A percentile compares a stretch with the other conserved stretches of the same genome.
Conservation (phyloP, 2,329 filamentous ascomycete genomes). For the Colletotrichum theobromicola region DNA sequence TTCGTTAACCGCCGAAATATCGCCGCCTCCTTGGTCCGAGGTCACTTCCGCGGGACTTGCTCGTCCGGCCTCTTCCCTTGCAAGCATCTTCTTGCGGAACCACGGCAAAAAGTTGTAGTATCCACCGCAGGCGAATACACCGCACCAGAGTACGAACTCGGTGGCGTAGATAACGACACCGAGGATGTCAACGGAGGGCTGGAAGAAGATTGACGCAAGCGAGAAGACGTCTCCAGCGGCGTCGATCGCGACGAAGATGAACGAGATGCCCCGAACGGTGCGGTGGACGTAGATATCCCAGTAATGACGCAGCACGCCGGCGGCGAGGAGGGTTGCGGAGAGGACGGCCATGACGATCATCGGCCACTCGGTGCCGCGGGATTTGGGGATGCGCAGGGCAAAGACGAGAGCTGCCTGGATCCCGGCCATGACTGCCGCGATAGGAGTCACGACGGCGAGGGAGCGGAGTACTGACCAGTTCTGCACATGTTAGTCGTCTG, state of each 20-base stretch:
- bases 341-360: slow-evolving; percentile 70
- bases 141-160: slow-evolving; percentile 70
- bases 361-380: slow-evolving; percentile 60
- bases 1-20: not conserved
- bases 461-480: slow-evolving; percentile 58
- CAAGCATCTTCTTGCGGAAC: slow-evolving; percentile 42
- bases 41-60: not conserved
- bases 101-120: slow-evolving; percentile 70
- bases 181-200: slow-evolving; percentile 61
- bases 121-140: slow-evolving; percentile 68
- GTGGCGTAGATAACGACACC: slow-evolving; percentile 72
- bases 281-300: slow-evolving; percentile 71
- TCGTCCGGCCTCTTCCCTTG: not conserved
- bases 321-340: slow-evolving; percentile 66
- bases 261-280: slow-evolving; percentile 74
- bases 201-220: slow-evolving; percentile 67
- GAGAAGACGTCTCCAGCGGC: slow-evolving; percentile 73
- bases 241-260: slow-evolving; percentile 74
- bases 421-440: slow-evolving; percentile 62
- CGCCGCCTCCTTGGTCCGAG: not conserved
- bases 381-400: slow-evolving; percentile 52
- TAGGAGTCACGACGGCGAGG: slow-evolving; percentile 50
- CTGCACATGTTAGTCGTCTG: slow-evolving; percentile 32
- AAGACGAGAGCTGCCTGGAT: slow-evolving; percentile 66
- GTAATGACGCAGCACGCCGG: slow-evolving; percentile 72